Percentiles rank a stretch among this genome's conserved stretches.
phyloP scores from a whole-genome alignment of 306 rosid species.

The Dryas drummondii region DNA sequence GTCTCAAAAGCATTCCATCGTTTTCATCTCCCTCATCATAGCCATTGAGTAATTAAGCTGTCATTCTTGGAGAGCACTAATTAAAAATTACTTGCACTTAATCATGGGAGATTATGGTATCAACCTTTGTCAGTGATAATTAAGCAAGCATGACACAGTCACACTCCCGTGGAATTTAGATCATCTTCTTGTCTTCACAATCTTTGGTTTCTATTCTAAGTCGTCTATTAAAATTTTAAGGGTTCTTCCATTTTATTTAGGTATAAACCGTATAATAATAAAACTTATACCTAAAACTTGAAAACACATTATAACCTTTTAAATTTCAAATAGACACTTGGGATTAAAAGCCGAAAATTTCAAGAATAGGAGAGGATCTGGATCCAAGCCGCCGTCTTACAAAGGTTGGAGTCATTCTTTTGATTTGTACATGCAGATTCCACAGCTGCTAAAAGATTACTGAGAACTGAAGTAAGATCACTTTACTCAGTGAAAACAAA shows the following conservation, averaged over 20 bases:
- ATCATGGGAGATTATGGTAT: conserved; percentile 5
- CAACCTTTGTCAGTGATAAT: conserved; percentile 1
- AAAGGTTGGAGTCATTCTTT: conserved; percentile 1
- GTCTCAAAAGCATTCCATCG: background rate
- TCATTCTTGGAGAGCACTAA: conserved; percentile 28
- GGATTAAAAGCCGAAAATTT: too few species aligned
- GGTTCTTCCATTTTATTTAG: too few species aligned
- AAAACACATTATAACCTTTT: too few species aligned
- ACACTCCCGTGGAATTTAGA: too few species aligned
- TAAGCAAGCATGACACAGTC: background rate
- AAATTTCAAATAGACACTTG: too few species aligned
- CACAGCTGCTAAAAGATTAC: conserved; percentile 21
- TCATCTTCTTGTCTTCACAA: too few species aligned
- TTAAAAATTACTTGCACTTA: background rate
- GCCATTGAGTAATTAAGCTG: background rate
- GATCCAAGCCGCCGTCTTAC: conserved; percentile 12
- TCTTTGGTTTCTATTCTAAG: too few species aligned
- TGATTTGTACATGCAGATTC: background rate
- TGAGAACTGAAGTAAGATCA: conserved; percentile 1
- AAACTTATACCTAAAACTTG: too few species aligned
- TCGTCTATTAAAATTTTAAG: too few species aligned
- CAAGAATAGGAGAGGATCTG: too few species aligned
- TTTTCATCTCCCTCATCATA: too few species aligned
- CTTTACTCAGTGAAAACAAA: conserved; percentile 21
- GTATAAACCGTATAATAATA: too few species aligned